Base-by-base conservation (phyloP, 2,329 filamentous ascomycete species). In the Rachicladosporium sp. region DNA sequence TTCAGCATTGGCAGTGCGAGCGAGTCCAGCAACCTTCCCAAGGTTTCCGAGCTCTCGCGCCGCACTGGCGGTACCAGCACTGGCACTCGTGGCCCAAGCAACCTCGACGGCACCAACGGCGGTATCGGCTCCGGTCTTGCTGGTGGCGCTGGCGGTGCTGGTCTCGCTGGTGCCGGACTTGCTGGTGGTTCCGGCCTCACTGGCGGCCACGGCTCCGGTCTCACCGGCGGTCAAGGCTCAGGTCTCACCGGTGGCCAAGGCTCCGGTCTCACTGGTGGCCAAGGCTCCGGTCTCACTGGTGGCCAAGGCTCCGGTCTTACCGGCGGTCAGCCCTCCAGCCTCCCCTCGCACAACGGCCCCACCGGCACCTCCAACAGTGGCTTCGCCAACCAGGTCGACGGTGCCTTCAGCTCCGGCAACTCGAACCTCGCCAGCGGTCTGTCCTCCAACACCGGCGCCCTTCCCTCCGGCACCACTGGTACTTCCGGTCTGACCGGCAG, bases 1-100 rank as follows among this genome's bases (percentile, higher is more conserved):
- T 98, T 98, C 69, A 80, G 77, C 44, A 81, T 96, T 51, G 89
- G 91, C 35, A 73, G 67, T 33, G 87, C 88, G 8, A 69, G 74
- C 40, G 78, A 80, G 63, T 86, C 83, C 32, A 71, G 65, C 15
- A 74, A 82, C 53, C 71, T 95, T 33, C 87, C 88, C 2, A 58
- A 64, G 46, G 57, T 70, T 30, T 59, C 61, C 1, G 50, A 66
- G 30, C 63, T 81, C 38, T 68, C 61, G 29, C 74, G 77, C 54
- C 82, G 82, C 64, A 64, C 72, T 12, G 75, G 76, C 52, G 58
- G 59, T 30, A 65, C 65, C 33, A 56, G 62, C n/a, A 33, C 3
- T 7, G 31, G 11, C 15, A 33, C 31, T 9, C 15, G 11, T 11
- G 13, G 35, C 23, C 33, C 32, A 8, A 41, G 21, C 15, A 15